Conservation (phyloP, 345 rosid genomes). For the Combretum micranthum region DNA sequence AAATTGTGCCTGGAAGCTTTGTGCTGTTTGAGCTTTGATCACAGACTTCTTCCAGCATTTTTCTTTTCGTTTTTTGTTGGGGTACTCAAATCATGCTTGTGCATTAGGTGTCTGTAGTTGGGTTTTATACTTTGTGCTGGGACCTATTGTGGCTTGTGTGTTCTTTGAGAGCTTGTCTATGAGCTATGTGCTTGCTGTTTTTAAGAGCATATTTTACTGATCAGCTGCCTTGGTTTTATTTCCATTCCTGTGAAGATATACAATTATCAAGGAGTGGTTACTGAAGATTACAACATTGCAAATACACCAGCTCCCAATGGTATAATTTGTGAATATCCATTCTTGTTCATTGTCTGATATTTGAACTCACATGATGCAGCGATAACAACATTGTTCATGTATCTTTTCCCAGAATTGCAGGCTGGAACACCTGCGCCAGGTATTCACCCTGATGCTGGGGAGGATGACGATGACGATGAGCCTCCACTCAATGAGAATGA, state of each 20-base stretch:
- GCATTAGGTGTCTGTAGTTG: no score
- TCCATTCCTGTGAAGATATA: slow-evolving; percentile 53
- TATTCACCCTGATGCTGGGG: slow-evolving; percentile 29
- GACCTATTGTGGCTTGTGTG: neutral
- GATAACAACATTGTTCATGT: no score
- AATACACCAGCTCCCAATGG: slow-evolving; percentile 92
- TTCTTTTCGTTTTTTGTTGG: no score
- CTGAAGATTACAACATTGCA: slow-evolving; percentile 76
- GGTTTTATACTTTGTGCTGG: no score
- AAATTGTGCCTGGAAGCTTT: no score
- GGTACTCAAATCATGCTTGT: no score
- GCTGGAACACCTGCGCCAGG: slow-evolving; percentile 66
- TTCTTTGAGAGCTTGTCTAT: neutral
- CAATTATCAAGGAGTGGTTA: slow-evolving; percentile 81
- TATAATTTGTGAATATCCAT: slow-evolving; percentile 14
- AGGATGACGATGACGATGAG: slow-evolving; percentile 75
- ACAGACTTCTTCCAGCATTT: no score
- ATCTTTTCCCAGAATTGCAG: slow-evolving; percentile 48
- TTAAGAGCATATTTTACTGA: slow-evolving; percentile 4
- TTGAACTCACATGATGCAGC: no score
- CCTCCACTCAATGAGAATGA: slow-evolving; percentile 84
- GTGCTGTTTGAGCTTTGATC: no score
- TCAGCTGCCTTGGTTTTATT: slow-evolving; percentile 7
- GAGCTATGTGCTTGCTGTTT: no score
- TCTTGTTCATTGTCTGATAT: neutral